A percentile compares a stretch with the other conserved stretches of the same genome.
Conservation (phyloP, 164 flowering plant genomes). For the Chimonanthus salicifolius region DNA sequence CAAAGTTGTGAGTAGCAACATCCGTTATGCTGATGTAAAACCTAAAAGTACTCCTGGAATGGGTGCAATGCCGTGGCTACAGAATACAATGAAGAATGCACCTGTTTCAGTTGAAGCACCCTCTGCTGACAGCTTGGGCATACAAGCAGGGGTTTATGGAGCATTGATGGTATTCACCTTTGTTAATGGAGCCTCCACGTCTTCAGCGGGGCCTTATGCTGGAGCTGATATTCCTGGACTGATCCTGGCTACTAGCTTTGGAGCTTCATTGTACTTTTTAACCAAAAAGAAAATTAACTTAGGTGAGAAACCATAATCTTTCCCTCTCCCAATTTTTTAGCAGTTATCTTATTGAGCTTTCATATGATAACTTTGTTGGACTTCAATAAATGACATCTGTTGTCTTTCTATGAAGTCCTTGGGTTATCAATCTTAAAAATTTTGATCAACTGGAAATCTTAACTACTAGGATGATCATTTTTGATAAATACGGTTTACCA, state of each 20-base stretch:
- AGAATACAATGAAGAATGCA: constrained; percentile 44
- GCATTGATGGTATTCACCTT: constrained; percentile 72
- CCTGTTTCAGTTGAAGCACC: constrained; percentile 69
- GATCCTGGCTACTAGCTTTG: constrained; percentile 81
- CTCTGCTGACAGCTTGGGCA: constrained; percentile 48
- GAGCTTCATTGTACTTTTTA: constrained; percentile 86
- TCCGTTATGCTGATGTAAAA: constrained; percentile 88
- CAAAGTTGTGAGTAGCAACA: constrained; percentile 61
- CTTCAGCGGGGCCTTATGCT: constrained; percentile 38
- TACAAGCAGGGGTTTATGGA: constrained; percentile 89
- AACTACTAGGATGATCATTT: no score
- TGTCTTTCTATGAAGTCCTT: not conserved
- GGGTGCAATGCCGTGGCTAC: constrained; percentile 78
- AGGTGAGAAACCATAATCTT: constrained; percentile 40
- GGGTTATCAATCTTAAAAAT: no score
- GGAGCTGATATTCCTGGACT: constrained; percentile 93
- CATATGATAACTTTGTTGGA: not conserved
- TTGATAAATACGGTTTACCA: no score
- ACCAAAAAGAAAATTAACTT: constrained; percentile 71
- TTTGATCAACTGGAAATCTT: no score
- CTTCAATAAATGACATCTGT: not conserved
- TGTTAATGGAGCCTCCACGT: constrained; percentile 57
- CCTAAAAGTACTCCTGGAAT: constrained; percentile 38
- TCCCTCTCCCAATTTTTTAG: not conserved
- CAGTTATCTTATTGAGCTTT: not conserved